A percentile compares a stretch with the other conserved stretches of the same genome.
phyloP scores from a whole-genome alignment of 2,329 filamentous ascomycete species.

The Stachybotrys chlorohalonatus region DNA sequence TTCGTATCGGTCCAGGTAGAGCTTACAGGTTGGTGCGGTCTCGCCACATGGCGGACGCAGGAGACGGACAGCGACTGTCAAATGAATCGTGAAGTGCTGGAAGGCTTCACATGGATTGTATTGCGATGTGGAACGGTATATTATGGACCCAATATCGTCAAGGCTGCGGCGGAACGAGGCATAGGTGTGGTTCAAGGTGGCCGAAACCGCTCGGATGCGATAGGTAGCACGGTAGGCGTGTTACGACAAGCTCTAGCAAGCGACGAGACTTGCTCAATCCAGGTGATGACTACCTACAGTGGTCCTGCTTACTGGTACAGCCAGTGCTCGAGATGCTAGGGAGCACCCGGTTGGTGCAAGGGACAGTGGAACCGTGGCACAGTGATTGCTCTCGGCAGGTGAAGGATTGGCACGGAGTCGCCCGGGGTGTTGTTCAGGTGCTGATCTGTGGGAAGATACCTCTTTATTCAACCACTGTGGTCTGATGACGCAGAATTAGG shows the following conservation, averaged over 20 bases:
- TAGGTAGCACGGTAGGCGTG: not conserved
- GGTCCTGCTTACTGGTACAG: no score
- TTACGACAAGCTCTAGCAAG: not conserved
- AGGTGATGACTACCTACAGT: not conserved
- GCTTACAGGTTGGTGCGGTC: slow-evolving; percentile 95
- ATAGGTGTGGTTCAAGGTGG: not conserved
- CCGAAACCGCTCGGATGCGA: not conserved
- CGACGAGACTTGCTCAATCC: not conserved
- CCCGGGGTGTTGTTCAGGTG: no score
- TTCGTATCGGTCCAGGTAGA: not conserved
- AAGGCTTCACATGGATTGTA: not conserved
- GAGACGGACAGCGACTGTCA: slow-evolving; percentile 15
- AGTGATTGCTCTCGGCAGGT: not conserved
- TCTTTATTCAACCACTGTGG: no score
- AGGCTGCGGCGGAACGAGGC: not conserved
- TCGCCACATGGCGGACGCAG: slow-evolving; percentile 81
- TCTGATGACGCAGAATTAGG: not conserved
- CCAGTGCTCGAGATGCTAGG: no score
- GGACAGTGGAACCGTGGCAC: not conserved
- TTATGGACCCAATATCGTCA: not conserved
- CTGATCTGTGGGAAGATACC: no score
- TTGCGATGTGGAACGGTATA: not conserved
- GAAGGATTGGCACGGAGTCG: not conserved
- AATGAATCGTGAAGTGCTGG: slow-evolving; percentile 2
- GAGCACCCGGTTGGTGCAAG: no score